Evolutionary conservation across 768 basidiomycete species (phyloP).

Genomic region (Trametes gibbosa): DNA sequence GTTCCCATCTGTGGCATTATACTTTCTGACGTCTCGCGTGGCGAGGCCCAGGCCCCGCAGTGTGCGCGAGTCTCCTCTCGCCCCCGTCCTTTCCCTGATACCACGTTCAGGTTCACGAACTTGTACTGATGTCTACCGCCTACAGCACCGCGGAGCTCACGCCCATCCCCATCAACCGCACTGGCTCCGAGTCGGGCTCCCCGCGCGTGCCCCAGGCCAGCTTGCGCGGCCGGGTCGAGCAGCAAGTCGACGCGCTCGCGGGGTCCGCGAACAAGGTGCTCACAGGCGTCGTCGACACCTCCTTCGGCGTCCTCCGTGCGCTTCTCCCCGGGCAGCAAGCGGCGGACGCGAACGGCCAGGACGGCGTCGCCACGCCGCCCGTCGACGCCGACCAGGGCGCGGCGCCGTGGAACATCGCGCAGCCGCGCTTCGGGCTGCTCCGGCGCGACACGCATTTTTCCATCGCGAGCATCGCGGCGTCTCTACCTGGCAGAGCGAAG

Average conservation of each 20-base stretch:
- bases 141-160: slow-evolving; percentile 73
- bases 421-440: slow-evolving; percentile 62
- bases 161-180: slow-evolving; percentile 71
- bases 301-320: slow-evolving; percentile 82
- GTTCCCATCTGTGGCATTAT: background rate
- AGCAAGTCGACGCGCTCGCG: slow-evolving; percentile 75
- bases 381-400: slow-evolving; percentile 27
- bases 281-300: slow-evolving; percentile 85
- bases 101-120: background rate
- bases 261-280: slow-evolving; percentile 80
- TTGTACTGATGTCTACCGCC: background rate
- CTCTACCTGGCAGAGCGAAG: slow-evolving; percentile 49
- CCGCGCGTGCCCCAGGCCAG: slow-evolving; percentile 49
- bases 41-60: background rate
- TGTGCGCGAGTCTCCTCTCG: background rate
- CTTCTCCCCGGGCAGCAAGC: slow-evolving; percentile 52
- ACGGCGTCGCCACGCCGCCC: slow-evolving; percentile 17
- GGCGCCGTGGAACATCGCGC: slow-evolving; percentile 42
- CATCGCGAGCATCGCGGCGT: slow-evolving; percentile 71
- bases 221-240: slow-evolving; percentile 74
- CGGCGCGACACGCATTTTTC: slow-evolving; percentile 79
- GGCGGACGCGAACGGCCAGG: slow-evolving; percentile 21
- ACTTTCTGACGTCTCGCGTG: background rate
- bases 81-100: background rate
- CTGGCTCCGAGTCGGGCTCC: slow-evolving; percentile 41